phyloP scores from a whole-genome alignment of 1,284 basidiomycete genomes.

The Austroboletus novae-zelandiae region DNA sequence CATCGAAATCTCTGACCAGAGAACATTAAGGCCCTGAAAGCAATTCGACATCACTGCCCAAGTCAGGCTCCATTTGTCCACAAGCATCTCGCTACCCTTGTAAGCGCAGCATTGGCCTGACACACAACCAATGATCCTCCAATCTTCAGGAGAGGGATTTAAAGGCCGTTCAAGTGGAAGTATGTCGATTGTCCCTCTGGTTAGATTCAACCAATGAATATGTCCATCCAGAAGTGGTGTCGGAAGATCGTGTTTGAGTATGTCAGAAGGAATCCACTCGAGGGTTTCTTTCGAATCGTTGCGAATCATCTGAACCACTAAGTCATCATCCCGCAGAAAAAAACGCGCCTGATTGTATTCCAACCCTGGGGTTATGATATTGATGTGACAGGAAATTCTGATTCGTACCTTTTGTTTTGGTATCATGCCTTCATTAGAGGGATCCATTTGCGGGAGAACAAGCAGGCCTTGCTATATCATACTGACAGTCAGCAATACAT shows the following conservation, averaged over 20 bases:
- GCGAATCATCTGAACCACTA: neutral
- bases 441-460: too few relatives aligned
- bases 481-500: too few relatives aligned
- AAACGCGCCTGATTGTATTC: slow-evolving; percentile 31
- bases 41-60: slow-evolving; percentile 27
- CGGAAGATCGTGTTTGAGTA: slow-evolving; percentile 35
- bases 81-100: slow-evolving; percentile 12
- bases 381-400: neutral
- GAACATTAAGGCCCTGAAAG: slow-evolving; percentile 6
- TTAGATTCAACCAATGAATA: slow-evolving; percentile 37
- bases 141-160: slow-evolving; percentile 9
- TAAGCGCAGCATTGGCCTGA: slow-evolving; percentile 3
- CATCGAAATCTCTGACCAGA: too few relatives aligned
- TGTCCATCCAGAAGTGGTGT: slow-evolving; percentile 28
- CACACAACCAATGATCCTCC: slow-evolving; percentile 1
- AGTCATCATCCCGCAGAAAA: neutral
- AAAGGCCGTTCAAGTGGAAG: slow-evolving; percentile 28
- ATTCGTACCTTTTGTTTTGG: neutral
- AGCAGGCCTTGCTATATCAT: too few relatives aligned
- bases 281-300: slow-evolving; percentile 5
- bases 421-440: neutral
- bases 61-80: slow-evolving; percentile 31
- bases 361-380: slow-evolving; percentile 5
- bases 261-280: slow-evolving; percentile 12
- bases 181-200: slow-evolving; percentile 31